Percentiles rank a stretch among this genome's conserved stretches.
Evolutionary conservation across 768 basidiomycete genomes (phyloP).

Genomic region (Sutorius australiensis): DNA sequence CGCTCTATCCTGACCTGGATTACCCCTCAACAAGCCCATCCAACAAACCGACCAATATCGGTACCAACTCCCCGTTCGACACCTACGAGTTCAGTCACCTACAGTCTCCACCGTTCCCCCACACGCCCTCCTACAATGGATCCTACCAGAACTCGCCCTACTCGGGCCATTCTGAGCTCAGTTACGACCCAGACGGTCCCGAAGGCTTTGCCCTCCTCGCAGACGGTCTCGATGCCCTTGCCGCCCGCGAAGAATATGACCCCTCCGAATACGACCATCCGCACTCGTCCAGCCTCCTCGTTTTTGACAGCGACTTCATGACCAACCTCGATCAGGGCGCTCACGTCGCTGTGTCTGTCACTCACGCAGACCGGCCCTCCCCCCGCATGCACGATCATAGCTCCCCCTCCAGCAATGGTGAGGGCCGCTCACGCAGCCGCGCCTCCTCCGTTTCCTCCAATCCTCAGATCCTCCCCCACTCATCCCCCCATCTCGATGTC

Average conservation of each 20-base stretch:
- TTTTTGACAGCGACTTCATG: constrained; percentile 54
- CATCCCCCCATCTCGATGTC: constrained; percentile 56
- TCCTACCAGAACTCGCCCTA: constrained; percentile 72
- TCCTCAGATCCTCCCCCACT: constrained; percentile 36
- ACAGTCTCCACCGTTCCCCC: constrained; percentile 41
- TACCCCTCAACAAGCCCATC: constrained; percentile 27
- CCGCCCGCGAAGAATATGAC: constrained; percentile 55
- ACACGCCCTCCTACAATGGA: constrained; percentile 56
- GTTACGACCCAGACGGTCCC: constrained; percentile 44
- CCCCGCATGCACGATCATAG: constrained; percentile 55
- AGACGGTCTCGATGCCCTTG: constrained; percentile 38
- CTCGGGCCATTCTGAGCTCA: constrained; percentile 66
- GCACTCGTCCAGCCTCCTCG: constrained; percentile 45
- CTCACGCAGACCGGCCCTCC: constrained; percentile 36
- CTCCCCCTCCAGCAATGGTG: constrained; percentile 60
- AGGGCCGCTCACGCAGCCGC: constrained; percentile 49
- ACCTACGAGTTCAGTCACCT: constrained; percentile 36
- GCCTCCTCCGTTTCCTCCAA: constrained; percentile 70
- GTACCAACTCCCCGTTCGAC: constrained; percentile 34
- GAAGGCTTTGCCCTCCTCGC: constrained; percentile 49
- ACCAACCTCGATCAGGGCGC: constrained; percentile 28
- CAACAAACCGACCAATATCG: constrained; percentile 25
- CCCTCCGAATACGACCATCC: constrained; percentile 71
- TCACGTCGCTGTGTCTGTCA: constrained; percentile 39
- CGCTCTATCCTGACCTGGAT: constrained; percentile 22